phyloP scores from a whole-genome alignment of 352 stramenopile genomes.

The Pythium aristosporum region DNA sequence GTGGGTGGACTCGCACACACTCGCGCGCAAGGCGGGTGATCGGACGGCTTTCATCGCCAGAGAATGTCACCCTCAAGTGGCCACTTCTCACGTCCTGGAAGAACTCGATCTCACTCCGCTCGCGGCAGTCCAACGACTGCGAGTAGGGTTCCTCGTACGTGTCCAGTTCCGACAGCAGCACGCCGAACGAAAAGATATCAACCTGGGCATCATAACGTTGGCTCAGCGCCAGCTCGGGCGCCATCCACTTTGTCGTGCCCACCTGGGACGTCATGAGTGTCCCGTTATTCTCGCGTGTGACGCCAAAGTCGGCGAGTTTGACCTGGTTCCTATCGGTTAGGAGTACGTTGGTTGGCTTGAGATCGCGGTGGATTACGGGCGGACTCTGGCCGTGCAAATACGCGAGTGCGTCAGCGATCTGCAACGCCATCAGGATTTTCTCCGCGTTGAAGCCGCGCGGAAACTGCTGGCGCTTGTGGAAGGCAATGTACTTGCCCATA shows the following conservation, averaged over 20 bases:
- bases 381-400: constrained; percentile 1
- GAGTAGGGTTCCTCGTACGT: too few species aligned
- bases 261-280: not conserved
- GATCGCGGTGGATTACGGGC: constrained; percentile 3
- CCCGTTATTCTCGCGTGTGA: not conserved
- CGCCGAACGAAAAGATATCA: too few species aligned
- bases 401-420: constrained; percentile 1
- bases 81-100: too few species aligned
- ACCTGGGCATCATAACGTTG: too few species aligned
- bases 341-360: not conserved
- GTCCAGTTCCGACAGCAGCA: too few species aligned
- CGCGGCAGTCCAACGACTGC: too few species aligned
- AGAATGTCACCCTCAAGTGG: too few species aligned
- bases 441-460: not conserved
- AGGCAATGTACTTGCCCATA: constrained; percentile 3
- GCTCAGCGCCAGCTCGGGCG: too few species aligned
- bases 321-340: not conserved
- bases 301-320: constrained; percentile 7
- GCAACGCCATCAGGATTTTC: not conserved
- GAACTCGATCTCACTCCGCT: too few species aligned
- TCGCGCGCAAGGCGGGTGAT: too few species aligned
- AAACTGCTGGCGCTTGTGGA: not conserved
- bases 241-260: not conserved
- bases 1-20: too few species aligned
- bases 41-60: too few species aligned